Base-by-base conservation (phyloP, 768 basidiomycete species). In the Fomitopsis pulvina region DNA sequence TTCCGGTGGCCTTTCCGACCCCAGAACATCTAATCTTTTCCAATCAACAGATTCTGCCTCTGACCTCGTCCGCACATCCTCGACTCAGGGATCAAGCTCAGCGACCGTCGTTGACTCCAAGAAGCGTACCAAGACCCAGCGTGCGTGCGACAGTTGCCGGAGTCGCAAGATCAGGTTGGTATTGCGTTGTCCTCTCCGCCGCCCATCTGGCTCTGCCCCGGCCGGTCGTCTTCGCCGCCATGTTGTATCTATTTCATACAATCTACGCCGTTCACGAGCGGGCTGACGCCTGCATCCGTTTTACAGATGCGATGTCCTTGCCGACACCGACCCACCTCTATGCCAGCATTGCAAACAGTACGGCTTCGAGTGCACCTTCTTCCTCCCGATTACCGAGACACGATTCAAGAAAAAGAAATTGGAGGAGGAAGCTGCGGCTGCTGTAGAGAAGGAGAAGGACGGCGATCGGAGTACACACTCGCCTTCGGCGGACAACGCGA, bases 381-480 rank as follows among this genome's bases (percentile, higher is more conserved):
- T 96, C 74, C 81, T 98, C 11, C 96, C 96, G 34, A 99, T 99
- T 59, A 92, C 95, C 9, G 96, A 98, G 67, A 99, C 96, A 0
- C 85, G 96, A 18, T 99, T 97, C 78, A 97, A 97, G 72, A 96
- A 96, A 74, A 92, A 92, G 71, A 86, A 87, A 57, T 51, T 83
- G 39, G 87, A 92, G 60, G 84, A 89, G 58, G 87, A 87, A 45
- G 68, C 71, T 2, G 68, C 70, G 0, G 63, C 58, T 10, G 58
- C 52, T 21, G 52, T 57, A 2, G 64, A 68, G 42, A 64, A 66
- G 56, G 73, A 74, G 32, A 68, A 62, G 42, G 66, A 68, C 16
- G 50, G 52, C 6, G 52, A 61, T 24, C 66, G 64, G 48, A 66
- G 60, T 49, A 71, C 74, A 22, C 61, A 62, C 9, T 73, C 81